Evolutionary conservation across 1,284 basidiomycete species (phyloP).

Genomic region (Pisolithus thermaeus): DNA sequence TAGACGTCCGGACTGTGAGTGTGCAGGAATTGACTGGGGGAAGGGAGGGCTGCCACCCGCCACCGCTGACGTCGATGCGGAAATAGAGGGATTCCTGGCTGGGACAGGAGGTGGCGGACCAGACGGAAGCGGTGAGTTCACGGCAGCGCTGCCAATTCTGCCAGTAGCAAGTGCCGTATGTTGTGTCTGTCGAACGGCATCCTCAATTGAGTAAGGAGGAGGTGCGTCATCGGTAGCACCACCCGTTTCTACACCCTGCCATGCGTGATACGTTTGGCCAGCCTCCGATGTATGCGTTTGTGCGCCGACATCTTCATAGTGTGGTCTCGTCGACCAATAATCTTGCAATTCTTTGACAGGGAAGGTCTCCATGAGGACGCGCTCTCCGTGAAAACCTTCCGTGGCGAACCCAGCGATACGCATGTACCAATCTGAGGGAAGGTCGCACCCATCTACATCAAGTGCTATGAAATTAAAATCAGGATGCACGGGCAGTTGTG

Average conservation of each 20-base stretch:
- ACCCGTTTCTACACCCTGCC: constrained; percentile 9
- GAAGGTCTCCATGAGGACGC: constrained; percentile 54
- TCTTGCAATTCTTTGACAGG: constrained; percentile 68
- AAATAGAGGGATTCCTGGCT: constrained; percentile 1
- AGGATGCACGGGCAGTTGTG: constrained; percentile 51
- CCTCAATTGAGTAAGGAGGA: constrained; percentile 63
- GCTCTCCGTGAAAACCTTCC: constrained; percentile 60
- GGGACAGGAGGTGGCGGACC: constrained; percentile 4
- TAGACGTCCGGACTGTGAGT: neutral
- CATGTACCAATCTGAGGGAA: constrained; percentile 79
- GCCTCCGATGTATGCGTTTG: constrained; percentile 5
- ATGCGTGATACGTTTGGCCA: constrained; percentile 11
- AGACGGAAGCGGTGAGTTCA: neutral
- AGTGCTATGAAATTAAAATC: constrained; percentile 57
- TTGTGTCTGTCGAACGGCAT: constrained; percentile 25
- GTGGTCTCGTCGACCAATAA: constrained; percentile 62
- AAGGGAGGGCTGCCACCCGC: neutral
- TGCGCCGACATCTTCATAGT: constrained; percentile 39
- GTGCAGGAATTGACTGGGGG: neutral
- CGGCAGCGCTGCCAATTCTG: neutral
- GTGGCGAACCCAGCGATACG: constrained; percentile 67
- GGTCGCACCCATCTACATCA: constrained; percentile 65
- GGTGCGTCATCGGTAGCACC: constrained; percentile 40
- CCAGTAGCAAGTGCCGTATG: neutral
- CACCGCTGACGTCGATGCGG: neutral